Percentiles rank a stretch among this genome's conserved stretches.
Conservation (phyloP, 1,284 basidiomycete species). For the Cerrena zonata region DNA sequence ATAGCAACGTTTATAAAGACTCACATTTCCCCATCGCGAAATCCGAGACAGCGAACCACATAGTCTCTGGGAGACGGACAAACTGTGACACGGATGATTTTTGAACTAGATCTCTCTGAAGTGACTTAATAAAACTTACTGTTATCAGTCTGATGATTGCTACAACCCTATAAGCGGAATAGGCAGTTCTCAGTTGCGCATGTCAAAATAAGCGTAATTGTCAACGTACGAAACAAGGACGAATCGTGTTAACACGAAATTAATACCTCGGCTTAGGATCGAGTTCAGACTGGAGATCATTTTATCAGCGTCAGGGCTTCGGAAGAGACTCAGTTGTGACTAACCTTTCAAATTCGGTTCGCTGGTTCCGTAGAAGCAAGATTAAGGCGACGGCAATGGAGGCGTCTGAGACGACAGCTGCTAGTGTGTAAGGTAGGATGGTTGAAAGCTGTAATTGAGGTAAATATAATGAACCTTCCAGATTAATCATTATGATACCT, state of each 20-base stretch:
- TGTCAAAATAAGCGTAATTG: neutral
- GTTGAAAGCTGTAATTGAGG: slow-evolving; percentile 2
- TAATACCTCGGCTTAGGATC: neutral
- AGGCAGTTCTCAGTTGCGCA: neutral
- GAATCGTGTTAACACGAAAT: slow-evolving; percentile 4
- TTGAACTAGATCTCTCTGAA: too few relatives aligned
- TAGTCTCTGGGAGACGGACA: neutral
- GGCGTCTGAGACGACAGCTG: slow-evolving; percentile 4
- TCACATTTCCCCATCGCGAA: slow-evolving; percentile 7
- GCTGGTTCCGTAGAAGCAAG: neutral
- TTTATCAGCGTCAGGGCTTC: too few relatives aligned
- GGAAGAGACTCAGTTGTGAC: too few relatives aligned
- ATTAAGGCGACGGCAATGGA: slow-evolving; percentile 1
- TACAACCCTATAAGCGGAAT: neutral
- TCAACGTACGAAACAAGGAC: slow-evolving; percentile 5
- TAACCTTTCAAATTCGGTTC: slow-evolving; percentile 1
- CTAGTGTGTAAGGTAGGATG: slow-evolving; percentile 5
- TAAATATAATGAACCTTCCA: too few relatives aligned
- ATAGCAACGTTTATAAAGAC: too few relatives aligned
- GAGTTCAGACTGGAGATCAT: slow-evolving; percentile 1
- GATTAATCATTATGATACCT: too few relatives aligned
- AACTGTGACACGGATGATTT: neutral
- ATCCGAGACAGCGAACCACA: slow-evolving; percentile 4
- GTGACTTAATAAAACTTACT: neutral
- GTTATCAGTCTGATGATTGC: slow-evolving; percentile 4